Evolutionary conservation across 805 yeast genomes (phyloP).

Genomic region (Candida ortonii): DNA sequence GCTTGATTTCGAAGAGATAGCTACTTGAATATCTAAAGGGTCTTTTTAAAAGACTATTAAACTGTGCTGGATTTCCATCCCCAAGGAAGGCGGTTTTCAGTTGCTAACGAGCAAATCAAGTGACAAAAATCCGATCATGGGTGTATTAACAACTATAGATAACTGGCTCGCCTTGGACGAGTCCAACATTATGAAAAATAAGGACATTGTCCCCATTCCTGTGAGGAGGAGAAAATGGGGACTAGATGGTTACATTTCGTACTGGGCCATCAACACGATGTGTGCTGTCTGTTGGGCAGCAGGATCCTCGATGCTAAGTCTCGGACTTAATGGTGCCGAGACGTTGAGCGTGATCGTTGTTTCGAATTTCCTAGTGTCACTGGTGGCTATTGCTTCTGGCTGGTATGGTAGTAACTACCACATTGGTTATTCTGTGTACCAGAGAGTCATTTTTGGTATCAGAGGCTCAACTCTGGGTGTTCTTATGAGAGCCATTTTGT

Average conservation of each 20-base stretch:
- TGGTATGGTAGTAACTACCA: constrained; percentile 48
- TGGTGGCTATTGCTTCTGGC: constrained; percentile 43
- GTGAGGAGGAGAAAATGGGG: constrained; percentile 45
- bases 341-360: constrained; percentile 33
- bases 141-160: constrained; percentile 1
- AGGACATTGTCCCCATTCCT: constrained; percentile 42
- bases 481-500: constrained; percentile 39
- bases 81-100: too few species aligned
- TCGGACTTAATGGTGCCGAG: constrained; percentile 27
- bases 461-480: constrained; percentile 42
- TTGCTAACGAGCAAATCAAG: too few species aligned
- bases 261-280: constrained; percentile 29
- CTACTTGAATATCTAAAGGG: too few species aligned
- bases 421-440: constrained; percentile 45
- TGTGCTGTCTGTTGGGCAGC: constrained; percentile 34
- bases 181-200: constrained; percentile 2
- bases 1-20: too few species aligned
- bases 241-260: constrained; percentile 35
- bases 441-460: constrained; percentile 44
- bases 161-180: constrained; percentile 6
- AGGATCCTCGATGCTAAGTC: constrained; percentile 42
- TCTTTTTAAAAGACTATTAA: too few species aligned
- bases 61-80: too few species aligned
- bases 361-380: constrained; percentile 43
- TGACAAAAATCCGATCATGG: too few species aligned